Percentiles rank a stretch among this genome's conserved stretches.
Conservation (phyloP, 2,329 filamentous ascomycete species). For the Calonectria ilicicola region DNA sequence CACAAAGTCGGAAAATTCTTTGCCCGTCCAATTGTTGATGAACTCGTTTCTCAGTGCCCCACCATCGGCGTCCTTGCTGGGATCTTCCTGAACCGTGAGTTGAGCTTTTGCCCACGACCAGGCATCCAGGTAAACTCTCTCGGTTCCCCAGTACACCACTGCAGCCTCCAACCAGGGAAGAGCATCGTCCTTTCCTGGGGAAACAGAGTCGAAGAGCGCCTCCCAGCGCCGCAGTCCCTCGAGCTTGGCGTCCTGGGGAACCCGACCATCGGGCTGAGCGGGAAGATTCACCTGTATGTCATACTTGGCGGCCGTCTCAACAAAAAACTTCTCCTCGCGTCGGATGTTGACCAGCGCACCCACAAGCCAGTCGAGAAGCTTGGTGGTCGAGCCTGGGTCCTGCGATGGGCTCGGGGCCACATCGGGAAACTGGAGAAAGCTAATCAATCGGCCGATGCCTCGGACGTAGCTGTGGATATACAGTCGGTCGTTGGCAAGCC, state of each 20-base stretch:
- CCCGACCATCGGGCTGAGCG: slow-evolving; percentile 32
- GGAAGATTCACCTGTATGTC: slow-evolving; percentile 62
- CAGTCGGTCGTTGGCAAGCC: slow-evolving; percentile 79
- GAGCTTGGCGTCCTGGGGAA: slow-evolving; percentile 49
- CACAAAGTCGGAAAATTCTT: slow-evolving; percentile 71
- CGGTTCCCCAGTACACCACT: slow-evolving; percentile 82
- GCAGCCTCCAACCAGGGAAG: slow-evolving; percentile 73
- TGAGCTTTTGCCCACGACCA: slow-evolving; percentile 65
- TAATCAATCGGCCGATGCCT: slow-evolving; percentile 74
- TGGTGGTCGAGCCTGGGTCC: slow-evolving; percentile 57
- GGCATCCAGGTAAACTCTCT: slow-evolving; percentile 71
- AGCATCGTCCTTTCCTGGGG: slow-evolving; percentile 54
- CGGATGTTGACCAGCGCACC: slow-evolving; percentile 75
- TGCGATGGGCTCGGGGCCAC: slow-evolving; percentile 13
- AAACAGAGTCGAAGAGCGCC: slow-evolving; percentile 65
- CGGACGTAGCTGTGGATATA: slow-evolving; percentile 78
- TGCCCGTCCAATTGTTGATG: slow-evolving; percentile 76
- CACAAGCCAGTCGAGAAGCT: slow-evolving; percentile 72
- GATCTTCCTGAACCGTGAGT: slow-evolving; percentile 36
- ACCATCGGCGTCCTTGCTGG: slow-evolving; percentile 68
- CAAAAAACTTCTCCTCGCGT: slow-evolving; percentile 76
- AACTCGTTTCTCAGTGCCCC: slow-evolving; percentile 74
- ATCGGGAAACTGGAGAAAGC: slow-evolving; percentile 69
- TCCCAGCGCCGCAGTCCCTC: slow-evolving; percentile 54
- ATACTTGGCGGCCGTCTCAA: slow-evolving; percentile 72